Base-by-base conservation (phyloP, 352 stramenopile species). In the Globisporangium cystogenes region DNA sequence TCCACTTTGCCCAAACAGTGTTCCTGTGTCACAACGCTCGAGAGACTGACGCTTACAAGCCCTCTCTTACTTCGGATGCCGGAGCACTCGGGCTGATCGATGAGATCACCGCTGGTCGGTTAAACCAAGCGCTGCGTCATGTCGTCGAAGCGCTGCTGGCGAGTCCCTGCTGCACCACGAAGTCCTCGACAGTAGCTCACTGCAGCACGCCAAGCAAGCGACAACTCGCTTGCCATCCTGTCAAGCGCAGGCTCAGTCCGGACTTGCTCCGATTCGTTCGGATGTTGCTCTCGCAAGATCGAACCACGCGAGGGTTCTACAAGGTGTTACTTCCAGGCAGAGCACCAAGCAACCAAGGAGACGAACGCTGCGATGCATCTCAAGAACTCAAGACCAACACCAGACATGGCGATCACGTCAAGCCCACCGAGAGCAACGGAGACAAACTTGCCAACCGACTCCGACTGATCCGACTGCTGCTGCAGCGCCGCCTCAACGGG, bases 1-100 rank as follows among this genome's bases (percentile, higher is more conserved):
- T 85, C 18, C 71, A 80, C 48, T 53, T 84, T 27, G 56, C 66
- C 1, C 58, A 70, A 16, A 85, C 71, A 0, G 44, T 73, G 0
- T 85, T 83, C 29, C 59, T 71, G 20, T 18, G 27, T 29, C 10
- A 24, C 37, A 36, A 24, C 18, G n/a, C 35, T 14, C 27, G 27
- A 42, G 40, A 37, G 43, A 29, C 41, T 18, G 11, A 20, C 42
- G 21, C 42, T 26, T 8, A 5, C 11, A 11, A 11, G 11, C 15
- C 31, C 7, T 36, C 31, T 18, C 33, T 39, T 12, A 4, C 11
- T 6, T 6, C 33, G 11, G 33, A 39, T 18, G 11, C n/a, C 23
- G 11, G 2, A 1, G 4, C 29, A 15, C 47, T 52, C 29, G 41
- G 42, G 15, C 42, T 55, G 6, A 16, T 48, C 26, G 21, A 37